These are phyloP conservation scores for Pulicaria dysenterica DNA, from an alignment of 129 eudicot genomes.

Conservation along the genomic window DNA sequence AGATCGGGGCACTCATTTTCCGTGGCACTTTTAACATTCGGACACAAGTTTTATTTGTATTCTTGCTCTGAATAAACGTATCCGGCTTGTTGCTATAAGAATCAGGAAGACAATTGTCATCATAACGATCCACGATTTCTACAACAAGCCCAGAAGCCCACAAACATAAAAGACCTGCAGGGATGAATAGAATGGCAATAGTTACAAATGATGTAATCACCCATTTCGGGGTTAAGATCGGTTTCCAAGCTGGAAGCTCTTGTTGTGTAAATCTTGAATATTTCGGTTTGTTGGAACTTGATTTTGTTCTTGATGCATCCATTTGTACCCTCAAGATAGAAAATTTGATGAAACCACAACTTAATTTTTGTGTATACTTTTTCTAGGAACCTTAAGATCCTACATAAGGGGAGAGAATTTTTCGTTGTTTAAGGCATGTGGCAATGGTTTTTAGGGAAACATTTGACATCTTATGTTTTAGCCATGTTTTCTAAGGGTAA, in stretches of 20 bases:
- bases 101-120: slow-evolving; percentile 54
- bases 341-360: slow-evolving; percentile 1
- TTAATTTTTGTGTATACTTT: slow-evolving; percentile 2
- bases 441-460: neutral
- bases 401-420: slow-evolving; percentile 24
- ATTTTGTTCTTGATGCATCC: slow-evolving; percentile 32
- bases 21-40: slow-evolving; percentile 63
- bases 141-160: slow-evolving; percentile 74
- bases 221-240: slow-evolving; percentile 78
- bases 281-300: slow-evolving; percentile 28
- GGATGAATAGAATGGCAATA: slow-evolving; percentile 66
- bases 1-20: slow-evolving; percentile 73
- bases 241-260: slow-evolving; percentile 96
- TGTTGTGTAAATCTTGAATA: slow-evolving; percentile 88
- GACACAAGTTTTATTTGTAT: slow-evolving; percentile 59
- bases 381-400: slow-evolving; percentile 30
- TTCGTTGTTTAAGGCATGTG: slow-evolving; percentile 12
- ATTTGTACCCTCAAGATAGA: slow-evolving; percentile 3
- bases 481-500: too few relatives aligned
- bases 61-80: slow-evolving; percentile 46
- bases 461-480: neutral
- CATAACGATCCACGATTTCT: slow-evolving; percentile 75
- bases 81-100: slow-evolving; percentile 18
- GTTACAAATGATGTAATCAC: slow-evolving; percentile 50
- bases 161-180: slow-evolving; percentile 67